These are phyloP conservation scores for Spinellus fusiger DNA, from an alignment of 192 early-diverging fungal genomes.

Conservation along the genomic window DNA sequence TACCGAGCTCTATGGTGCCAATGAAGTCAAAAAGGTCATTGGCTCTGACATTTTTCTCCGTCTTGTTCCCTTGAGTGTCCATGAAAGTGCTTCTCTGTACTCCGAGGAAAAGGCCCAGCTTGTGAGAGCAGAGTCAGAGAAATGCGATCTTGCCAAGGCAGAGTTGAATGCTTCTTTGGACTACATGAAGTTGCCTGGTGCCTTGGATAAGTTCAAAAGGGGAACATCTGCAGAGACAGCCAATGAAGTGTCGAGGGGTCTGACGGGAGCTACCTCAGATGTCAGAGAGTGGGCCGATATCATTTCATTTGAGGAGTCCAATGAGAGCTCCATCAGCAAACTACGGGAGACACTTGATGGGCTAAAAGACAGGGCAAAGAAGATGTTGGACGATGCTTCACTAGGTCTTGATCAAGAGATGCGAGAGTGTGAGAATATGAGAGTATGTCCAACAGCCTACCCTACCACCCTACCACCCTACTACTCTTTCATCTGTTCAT, in stretches of 20 bases:
- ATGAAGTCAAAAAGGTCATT: slow-evolving; percentile 80
- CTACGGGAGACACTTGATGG: slow-evolving; percentile 58
- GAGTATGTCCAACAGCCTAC: slow-evolving; percentile 38
- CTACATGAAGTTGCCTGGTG: slow-evolving; percentile 80
- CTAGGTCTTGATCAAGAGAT: slow-evolving; percentile 82
- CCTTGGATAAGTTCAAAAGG: slow-evolving; percentile 73
- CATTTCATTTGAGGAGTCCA: slow-evolving; percentile 52
- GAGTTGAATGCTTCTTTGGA: slow-evolving; percentile 80
- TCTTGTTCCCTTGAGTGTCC: slow-evolving; percentile 89
- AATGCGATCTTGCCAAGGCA: slow-evolving; percentile 73
- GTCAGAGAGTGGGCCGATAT: slow-evolving; percentile 58
- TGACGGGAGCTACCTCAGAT: slow-evolving; percentile 50
- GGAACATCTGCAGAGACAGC: slow-evolving; percentile 25
- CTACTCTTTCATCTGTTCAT: neutral
- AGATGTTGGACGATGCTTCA: slow-evolving; percentile 59
- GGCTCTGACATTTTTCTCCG: slow-evolving; percentile 84
- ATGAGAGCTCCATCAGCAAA: slow-evolving; percentile 43
- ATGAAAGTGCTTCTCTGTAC: slow-evolving; percentile 89
- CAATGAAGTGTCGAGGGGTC: slow-evolving; percentile 39
- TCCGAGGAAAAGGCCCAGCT: slow-evolving; percentile 96
- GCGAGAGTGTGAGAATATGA: slow-evolving; percentile 68
- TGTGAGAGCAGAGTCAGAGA: slow-evolving; percentile 72
- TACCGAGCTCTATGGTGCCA: slow-evolving; percentile 63
- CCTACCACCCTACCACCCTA: neutral
- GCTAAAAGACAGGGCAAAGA: slow-evolving; percentile 56